These are phyloP conservation scores for Fraxinus sp. DNA, from an alignment of 305 asterid genomes.

Conservation along the genomic window DNA sequence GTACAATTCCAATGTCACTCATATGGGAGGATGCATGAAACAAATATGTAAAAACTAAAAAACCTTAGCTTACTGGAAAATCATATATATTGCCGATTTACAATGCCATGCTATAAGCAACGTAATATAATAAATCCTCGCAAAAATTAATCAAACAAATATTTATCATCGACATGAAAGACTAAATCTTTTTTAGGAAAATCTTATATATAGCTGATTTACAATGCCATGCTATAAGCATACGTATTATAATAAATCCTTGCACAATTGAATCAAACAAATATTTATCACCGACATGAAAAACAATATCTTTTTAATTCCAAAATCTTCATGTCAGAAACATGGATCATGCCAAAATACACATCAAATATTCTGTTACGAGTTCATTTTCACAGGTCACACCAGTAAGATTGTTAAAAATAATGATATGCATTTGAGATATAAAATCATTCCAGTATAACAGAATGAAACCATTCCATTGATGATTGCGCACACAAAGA, in stretches of 20 bases:
- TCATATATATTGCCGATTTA: background rate
- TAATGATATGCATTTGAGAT: background rate
- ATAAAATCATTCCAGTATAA: background rate
- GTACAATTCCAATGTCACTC: background rate
- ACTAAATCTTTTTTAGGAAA: background rate
- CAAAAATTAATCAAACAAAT: background rate
- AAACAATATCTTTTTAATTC: background rate
- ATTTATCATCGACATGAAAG: background rate
- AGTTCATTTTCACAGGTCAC: background rate
- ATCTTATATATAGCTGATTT: background rate
- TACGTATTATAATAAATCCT: background rate
- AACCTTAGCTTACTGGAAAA: background rate
- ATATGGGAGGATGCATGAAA: background rate
- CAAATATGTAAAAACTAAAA: background rate
- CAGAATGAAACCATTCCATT: background rate
- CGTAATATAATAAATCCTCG: background rate
- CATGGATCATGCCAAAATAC: background rate
- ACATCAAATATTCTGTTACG: background rate
- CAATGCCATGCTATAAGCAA: background rate
- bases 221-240: background rate
- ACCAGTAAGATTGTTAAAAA: background rate
- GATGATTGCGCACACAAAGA: background rate
- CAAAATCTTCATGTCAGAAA: background rate
- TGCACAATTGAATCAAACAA: background rate
- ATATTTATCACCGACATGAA: background rate